Base-by-base conservation (phyloP, 805 yeast genomes). In the Kuraishia borneana region DNA sequence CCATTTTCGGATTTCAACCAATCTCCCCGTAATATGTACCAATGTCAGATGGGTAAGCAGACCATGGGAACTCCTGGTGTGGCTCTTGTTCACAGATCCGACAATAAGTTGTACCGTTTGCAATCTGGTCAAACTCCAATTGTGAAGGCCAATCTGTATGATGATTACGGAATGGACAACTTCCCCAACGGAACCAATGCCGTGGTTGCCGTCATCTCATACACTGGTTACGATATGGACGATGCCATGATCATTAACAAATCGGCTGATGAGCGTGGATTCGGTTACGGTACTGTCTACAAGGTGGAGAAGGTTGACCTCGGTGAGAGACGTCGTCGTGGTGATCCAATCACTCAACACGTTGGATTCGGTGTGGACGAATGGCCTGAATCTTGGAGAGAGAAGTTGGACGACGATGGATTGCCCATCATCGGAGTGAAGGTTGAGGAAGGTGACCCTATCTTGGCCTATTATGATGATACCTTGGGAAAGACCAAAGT, bases 21-120 rank as follows among this genome's bases (percentile, higher is more conserved):
- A 67, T 88, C 96, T 19, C 98, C 98, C 51, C 83, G 98, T 76
- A 92, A 92, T 58, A 92, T 92, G 97, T 92, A 92, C 59, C 98
- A 92, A 66, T 92, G 98, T 64, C 98, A 92, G 70, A 92, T 92
- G 98, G 97, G 96, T 75, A 92, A 92, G 65, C 98, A 92, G 67
- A 89, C 98, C 16, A 92, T 92, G 98, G 98, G 98, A 61, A 92
- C 98, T 4, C 98, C 98, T 6, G 97, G 97, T 63, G 95, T 92
- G 42, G 97, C 94, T 1, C 65, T 89, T 36, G 73, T 66, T 30
- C 95, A 87, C 58, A 74, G 98, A 59, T 82, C 95, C 1, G 98
- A 92, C 58, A 92, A 92, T 65, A 92, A 89, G 57, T 63, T 92
- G 39, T 92, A 92, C 61, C 77, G 89, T 48, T 65, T 92, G 46